These are phyloP conservation scores for Coniophora puteana DNA, from an alignment of 1,284 basidiomycete genomes.

Conservation along the genomic window DNA sequence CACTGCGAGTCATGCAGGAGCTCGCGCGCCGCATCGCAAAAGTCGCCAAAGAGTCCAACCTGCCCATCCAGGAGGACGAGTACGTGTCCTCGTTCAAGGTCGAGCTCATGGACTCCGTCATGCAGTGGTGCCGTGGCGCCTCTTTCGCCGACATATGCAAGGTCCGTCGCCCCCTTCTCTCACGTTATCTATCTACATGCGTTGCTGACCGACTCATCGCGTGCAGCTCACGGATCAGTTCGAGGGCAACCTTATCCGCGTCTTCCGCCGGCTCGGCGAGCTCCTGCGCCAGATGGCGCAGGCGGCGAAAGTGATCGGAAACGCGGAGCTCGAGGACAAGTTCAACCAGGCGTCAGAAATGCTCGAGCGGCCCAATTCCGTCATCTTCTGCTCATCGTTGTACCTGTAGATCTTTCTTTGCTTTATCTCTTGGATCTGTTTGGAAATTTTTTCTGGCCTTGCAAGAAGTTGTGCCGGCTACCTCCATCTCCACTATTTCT, in stretches of 20 bases:
- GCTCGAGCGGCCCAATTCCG: slow-evolving; percentile 89
- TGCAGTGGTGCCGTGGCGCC: slow-evolving; percentile 98
- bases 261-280: slow-evolving; percentile 92
- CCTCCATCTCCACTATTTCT: no score
- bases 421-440: neutral
- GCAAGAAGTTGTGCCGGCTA: no score
- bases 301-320: slow-evolving; percentile 96
- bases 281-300: slow-evolving; percentile 93
- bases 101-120: slow-evolving; percentile 96
- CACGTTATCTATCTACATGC: neutral
- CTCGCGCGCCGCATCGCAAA: slow-evolving; percentile 93
- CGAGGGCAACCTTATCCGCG: slow-evolving; percentile 92
- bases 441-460: no score
- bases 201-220: slow-evolving; percentile 2
- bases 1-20: slow-evolving; percentile 93
- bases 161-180: slow-evolving; percentile 40
- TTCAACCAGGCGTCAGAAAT: slow-evolving; percentile 86
- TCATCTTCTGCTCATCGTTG: slow-evolving; percentile 90
- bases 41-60: slow-evolving; percentile 90
- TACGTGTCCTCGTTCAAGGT: slow-evolving; percentile 97
- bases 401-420: slow-evolving; percentile 56
- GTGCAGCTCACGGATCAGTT: slow-evolving; percentile 90
- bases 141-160: slow-evolving; percentile 97
- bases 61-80: slow-evolving; percentile 88
- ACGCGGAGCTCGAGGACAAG: slow-evolving; percentile 88